A percentile compares a stretch with the other conserved stretches of the same genome.
phyloP scores from a whole-genome alignment of 495 filamentous ascomycete species.

The Aspergillus nanangensis region DNA sequence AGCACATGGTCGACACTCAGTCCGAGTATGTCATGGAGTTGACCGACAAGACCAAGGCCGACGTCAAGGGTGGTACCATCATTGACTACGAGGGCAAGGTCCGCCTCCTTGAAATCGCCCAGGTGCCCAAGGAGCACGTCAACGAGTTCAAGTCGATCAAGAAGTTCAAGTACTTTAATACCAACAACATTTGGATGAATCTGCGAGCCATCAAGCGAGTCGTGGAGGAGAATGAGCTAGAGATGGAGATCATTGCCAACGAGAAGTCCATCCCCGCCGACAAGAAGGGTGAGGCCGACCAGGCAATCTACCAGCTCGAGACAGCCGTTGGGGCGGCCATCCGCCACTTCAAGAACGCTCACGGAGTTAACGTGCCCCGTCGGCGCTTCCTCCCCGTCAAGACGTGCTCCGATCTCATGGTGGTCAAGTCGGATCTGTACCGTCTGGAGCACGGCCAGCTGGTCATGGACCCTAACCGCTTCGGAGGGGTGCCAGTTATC shows the following conservation, averaged over 20 bases:
- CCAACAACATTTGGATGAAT: conserved; percentile 99
- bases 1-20: conserved; percentile 96
- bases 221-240: conserved; percentile 95
- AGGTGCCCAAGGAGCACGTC: conserved; percentile 99
- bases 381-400: conserved; percentile 99
- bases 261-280: conserved; percentile 96
- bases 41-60: conserved; percentile 99
- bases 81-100: conserved; percentile 98
- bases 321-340: conserved; percentile 98
- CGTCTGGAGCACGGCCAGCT: conserved; percentile 99
- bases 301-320: conserved; percentile 96
- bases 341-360: conserved; percentile 96
- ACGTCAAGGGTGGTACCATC: conserved; percentile 99
- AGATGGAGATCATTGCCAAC: conserved; percentile 99
- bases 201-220: conserved; percentile 96
- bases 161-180: conserved; percentile 99
- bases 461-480: conserved; percentile 90
- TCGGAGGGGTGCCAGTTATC: conserved; percentile 97
- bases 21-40: conserved; percentile 99
- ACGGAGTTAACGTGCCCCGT: conserved; percentile 98
- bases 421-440: conserved; percentile 99
- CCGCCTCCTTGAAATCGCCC: conserved; percentile 95
- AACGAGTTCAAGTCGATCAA: conserved; percentile 99
- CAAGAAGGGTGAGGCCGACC: conserved; percentile 98
- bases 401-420: conserved; percentile 99